phyloP scores from a whole-genome alignment of 306 rosid genomes.

The Lablab purpureus region DNA sequence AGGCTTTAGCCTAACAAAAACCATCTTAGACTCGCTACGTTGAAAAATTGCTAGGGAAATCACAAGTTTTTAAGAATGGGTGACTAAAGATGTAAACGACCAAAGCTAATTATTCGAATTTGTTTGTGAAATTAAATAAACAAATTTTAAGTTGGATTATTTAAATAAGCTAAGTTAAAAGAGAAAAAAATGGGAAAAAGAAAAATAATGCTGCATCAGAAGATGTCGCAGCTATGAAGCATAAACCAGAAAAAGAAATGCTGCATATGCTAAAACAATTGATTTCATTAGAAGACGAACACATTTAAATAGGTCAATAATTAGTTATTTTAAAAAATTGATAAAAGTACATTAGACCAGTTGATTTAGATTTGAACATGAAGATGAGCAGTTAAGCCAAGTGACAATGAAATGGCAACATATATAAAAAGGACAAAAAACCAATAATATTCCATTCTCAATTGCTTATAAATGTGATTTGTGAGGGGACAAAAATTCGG shows the following conservation, averaged over 20 bases:
- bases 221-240: too few species aligned
- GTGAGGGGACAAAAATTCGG: conserved; percentile 21
- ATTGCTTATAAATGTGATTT: conserved; percentile 28
- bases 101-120: too few species aligned
- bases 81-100: too few species aligned
- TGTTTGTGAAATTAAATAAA: too few species aligned
- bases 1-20: too few species aligned
- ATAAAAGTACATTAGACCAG: not conserved
- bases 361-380: conserved; percentile 12
- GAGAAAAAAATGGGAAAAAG: too few species aligned
- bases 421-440: conserved; percentile 11
- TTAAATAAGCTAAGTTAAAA: too few species aligned
- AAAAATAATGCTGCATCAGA: too few species aligned
- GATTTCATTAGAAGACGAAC: not conserved
- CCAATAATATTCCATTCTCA: conserved; percentile 39
- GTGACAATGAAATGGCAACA: conserved; percentile 6
- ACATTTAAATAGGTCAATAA: not conserved
- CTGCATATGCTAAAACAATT: not conserved
- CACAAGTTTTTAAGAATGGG: too few species aligned
- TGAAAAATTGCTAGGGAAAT: too few species aligned
- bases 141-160: too few species aligned
- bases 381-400: conserved; percentile 23
- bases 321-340: conserved; percentile 3
- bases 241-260: not conserved
- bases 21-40: too few species aligned